Percentiles rank a stretch among this genome's conserved stretches.
These are phyloP conservation scores for Ascochyta clinopodiicola DNA, from an alignment of 2,329 filamentous ascomycete species.

Conservation along the genomic window DNA sequence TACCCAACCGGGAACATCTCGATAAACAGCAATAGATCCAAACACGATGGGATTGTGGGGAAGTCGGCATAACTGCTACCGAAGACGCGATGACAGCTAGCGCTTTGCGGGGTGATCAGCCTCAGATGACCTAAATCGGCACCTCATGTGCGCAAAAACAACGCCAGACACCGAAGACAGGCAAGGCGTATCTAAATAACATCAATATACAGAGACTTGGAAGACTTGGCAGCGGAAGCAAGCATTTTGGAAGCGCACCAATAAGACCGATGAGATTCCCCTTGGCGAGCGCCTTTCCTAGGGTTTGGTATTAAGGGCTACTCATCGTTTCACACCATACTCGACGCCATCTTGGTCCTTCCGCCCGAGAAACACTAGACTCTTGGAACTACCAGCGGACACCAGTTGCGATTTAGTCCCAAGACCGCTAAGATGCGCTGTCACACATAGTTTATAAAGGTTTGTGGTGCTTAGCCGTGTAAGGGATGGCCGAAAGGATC, in stretches of 20 bases:
- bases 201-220: constrained; percentile 14
- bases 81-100: not conserved
- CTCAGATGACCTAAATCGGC: not conserved
- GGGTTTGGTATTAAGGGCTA: constrained; percentile 9
- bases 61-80: constrained; percentile 7
- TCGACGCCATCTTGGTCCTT: constrained; percentile 2
- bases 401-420: not conserved
- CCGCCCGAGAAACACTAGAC: not conserved
- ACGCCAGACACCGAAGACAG: not conserved
- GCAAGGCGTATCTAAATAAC: not conserved
- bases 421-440: constrained; percentile 10
- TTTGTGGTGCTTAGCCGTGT: not conserved
- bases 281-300: not conserved
- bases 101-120: constrained; percentile 15
- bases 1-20: not conserved
- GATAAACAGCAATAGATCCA: not conserved
- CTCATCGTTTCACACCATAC: constrained; percentile 9
- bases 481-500: constrained; percentile 1
- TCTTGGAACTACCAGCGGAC: not conserved
- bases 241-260: constrained; percentile 12
- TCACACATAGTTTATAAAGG: not conserved
- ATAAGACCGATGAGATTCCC: not conserved
- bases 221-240: constrained; percentile 11
- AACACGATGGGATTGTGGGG: not conserved
- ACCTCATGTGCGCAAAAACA: not conserved